These are phyloP conservation scores for Osmanthus fragrans DNA, from an alignment of 257 asterid species.

Conservation along the genomic window DNA sequence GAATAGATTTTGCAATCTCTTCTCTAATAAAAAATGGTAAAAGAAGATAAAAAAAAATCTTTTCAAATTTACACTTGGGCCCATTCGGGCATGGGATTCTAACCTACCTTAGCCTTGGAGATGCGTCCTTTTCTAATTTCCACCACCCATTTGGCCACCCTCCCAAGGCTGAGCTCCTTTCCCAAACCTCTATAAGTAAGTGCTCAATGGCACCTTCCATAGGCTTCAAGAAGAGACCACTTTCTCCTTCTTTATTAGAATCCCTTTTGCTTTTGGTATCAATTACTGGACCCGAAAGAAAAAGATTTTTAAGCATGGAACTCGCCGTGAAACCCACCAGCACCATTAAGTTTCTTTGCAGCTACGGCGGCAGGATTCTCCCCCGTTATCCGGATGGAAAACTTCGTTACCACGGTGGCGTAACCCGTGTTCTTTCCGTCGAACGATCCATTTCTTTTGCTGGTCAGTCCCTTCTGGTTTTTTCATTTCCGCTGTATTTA, in stretches of 20 bases:
- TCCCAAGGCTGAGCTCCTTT: neutral
- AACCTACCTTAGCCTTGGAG: too few relatives aligned
- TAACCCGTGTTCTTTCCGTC: conserved; percentile 81
- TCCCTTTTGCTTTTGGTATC: conserved; percentile 10
- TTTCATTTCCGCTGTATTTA: neutral
- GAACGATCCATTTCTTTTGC: conserved; percentile 68
- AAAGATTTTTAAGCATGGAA: conserved; percentile 37
- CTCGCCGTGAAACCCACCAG: conserved; percentile 31
- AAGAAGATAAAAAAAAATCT: neutral
- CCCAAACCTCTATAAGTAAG: conserved; percentile 54
- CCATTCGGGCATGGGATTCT: neutral
- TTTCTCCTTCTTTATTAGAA: neutral
- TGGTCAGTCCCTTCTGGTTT: conserved; percentile 39
- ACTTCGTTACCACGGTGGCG: conserved; percentile 90
- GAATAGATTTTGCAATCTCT: too few relatives aligned
- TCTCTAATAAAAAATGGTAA: too few relatives aligned
- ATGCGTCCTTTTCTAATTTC: neutral
- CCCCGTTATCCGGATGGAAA: conserved; percentile 89
- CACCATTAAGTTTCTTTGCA: conserved; percentile 61
- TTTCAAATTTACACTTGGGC: neutral
- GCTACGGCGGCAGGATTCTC: conserved; percentile 89
- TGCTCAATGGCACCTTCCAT: conserved; percentile 27
- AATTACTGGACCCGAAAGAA: conserved; percentile 16
- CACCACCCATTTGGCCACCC: neutral
- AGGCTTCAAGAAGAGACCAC: conserved; percentile 65